Evolutionary conservation across 2,329 filamentous ascomycete genomes (phyloP).

Genomic region (Pseudopyricularia javanii): DNA sequence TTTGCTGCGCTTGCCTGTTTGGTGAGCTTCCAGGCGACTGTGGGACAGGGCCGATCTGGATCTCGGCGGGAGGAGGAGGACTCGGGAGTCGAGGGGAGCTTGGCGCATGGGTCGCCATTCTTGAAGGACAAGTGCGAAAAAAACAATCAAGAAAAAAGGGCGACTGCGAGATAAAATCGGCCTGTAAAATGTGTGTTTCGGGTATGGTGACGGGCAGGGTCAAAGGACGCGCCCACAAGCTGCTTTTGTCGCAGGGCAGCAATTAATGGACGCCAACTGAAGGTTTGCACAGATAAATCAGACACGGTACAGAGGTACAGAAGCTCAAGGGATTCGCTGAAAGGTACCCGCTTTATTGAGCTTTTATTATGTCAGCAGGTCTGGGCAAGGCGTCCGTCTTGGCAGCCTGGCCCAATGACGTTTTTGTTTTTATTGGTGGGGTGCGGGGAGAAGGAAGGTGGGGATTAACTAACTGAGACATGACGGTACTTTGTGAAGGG

Average conservation of each 20-base stretch:
- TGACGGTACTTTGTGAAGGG: neutral
- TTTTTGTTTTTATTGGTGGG: neutral
- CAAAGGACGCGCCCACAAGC: no score
- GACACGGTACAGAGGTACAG: no score
- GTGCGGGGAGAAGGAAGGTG: neutral
- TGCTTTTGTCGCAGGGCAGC: no score
- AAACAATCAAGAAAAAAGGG: neutral
- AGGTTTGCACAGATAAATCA: no score
- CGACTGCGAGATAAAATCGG: no score
- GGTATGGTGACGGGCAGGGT: no score
- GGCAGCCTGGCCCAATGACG: neutral
- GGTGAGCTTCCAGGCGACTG: constrained; percentile 20
- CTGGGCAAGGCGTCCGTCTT: no score
- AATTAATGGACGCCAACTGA: no score
- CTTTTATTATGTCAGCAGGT: no score
- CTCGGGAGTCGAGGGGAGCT: constrained; percentile 89
- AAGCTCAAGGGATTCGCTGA: no score
- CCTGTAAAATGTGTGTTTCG: no score
- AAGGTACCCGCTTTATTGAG: no score
- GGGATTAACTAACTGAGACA: neutral
- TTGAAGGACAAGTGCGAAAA: neutral
- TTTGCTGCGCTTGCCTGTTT: constrained; percentile 47
- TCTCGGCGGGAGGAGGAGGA: constrained; percentile 87
- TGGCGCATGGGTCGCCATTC: constrained; percentile 46
- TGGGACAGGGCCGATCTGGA: constrained; percentile 56